A percentile compares a stretch with the other conserved stretches of the same genome.
Conservation (phyloP, 129 eudicot genomes). For the Tagetes patula region DNA sequence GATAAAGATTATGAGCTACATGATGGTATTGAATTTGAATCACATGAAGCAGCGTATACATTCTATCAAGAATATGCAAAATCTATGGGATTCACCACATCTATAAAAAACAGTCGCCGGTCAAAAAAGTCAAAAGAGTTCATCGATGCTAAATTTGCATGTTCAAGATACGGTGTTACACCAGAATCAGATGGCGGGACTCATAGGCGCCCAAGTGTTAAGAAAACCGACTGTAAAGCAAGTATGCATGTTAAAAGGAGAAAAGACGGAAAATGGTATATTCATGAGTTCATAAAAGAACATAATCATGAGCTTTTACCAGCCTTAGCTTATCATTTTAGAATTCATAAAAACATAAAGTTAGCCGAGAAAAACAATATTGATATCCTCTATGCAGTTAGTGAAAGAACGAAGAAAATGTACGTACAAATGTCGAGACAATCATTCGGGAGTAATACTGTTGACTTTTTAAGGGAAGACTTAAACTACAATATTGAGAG, state of each 20-base stretch:
- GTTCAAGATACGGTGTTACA: conserved; percentile 39
- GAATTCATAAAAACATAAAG: conserved; percentile 40
- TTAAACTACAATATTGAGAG: conserved; percentile 31
- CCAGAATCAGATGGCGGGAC: conserved; percentile 41
- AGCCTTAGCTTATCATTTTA: conserved; percentile 42
- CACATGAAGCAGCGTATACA: conserved; percentile 36
- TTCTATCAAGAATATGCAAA: conserved; percentile 49
- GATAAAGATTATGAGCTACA: conserved; percentile 41
- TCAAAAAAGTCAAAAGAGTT: conserved; percentile 43
- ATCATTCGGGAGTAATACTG: conserved; percentile 19
- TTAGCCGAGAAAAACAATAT: conserved; percentile 48
- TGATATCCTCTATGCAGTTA: conserved; percentile 41
- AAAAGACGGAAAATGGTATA: conserved; percentile 45
- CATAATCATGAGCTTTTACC: conserved; percentile 47
- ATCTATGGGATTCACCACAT: conserved; percentile 47
- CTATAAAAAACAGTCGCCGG: conserved; percentile 43
- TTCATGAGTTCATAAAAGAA: conserved; percentile 37
- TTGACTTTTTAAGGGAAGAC: conserved; percentile 28
- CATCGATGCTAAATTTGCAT: conserved; percentile 46
- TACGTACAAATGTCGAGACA: conserved; percentile 45
- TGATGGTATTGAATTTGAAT: conserved; percentile 37
- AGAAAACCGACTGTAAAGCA: conserved; percentile 47
- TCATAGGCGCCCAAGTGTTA: conserved; percentile 37
- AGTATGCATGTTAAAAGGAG: conserved; percentile 46
- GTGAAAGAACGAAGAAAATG: conserved; percentile 44